Conservation (phyloP, 495 filamentous ascomycete genomes). For the Neurospora tetraspora region DNA sequence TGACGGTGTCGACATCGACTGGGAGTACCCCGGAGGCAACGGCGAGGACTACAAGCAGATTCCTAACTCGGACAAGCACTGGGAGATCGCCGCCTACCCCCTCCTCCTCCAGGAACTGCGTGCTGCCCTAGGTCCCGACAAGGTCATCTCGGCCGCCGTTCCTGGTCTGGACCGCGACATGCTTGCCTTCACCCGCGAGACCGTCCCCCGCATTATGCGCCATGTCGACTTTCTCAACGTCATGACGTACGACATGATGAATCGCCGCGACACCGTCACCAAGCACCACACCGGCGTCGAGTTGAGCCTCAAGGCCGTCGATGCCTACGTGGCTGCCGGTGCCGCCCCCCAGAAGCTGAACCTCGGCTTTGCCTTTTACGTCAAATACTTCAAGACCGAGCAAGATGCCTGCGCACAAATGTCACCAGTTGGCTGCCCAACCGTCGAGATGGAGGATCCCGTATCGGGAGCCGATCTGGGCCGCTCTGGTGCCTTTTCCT, state of each 20-base stretch:
- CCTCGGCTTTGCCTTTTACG: slow-evolving; percentile 66
- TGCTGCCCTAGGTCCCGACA: slow-evolving; percentile 46
- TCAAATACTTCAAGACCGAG: slow-evolving; percentile 60
- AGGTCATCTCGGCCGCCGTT: slow-evolving; percentile 59
- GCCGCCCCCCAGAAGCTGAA: slow-evolving; percentile 49
- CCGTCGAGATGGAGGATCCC: slow-evolving; percentile 53
- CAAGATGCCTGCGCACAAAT: slow-evolving; percentile 36
- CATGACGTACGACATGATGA: slow-evolving; percentile 76
- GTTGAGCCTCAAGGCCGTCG: slow-evolving; percentile 43
- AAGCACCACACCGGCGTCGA: slow-evolving; percentile 55
- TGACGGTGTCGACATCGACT: slow-evolving; percentile 65
- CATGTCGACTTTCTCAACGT: slow-evolving; percentile 67
- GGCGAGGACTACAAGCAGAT: slow-evolving; percentile 62
- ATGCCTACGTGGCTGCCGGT: slow-evolving; percentile 52
- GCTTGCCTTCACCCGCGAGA: slow-evolving; percentile 59
- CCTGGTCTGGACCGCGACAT: slow-evolving; percentile 60
- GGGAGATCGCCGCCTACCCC: slow-evolving; percentile 57
- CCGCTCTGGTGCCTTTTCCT: slow-evolving; percentile 52
- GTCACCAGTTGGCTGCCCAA: slow-evolving; percentile 50
- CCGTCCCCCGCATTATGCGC: slow-evolving; percentile 50
- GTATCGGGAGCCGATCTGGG: slow-evolving; percentile 54
- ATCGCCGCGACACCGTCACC: slow-evolving; percentile 59
- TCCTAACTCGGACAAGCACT: slow-evolving; percentile 50
- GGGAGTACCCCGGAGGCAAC: slow-evolving; percentile 76
- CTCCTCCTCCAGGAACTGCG: slow-evolving; percentile 51